Evolutionary conservation across 345 rosid genomes (phyloP).

Genomic region (Hirschfeldia incana): DNA sequence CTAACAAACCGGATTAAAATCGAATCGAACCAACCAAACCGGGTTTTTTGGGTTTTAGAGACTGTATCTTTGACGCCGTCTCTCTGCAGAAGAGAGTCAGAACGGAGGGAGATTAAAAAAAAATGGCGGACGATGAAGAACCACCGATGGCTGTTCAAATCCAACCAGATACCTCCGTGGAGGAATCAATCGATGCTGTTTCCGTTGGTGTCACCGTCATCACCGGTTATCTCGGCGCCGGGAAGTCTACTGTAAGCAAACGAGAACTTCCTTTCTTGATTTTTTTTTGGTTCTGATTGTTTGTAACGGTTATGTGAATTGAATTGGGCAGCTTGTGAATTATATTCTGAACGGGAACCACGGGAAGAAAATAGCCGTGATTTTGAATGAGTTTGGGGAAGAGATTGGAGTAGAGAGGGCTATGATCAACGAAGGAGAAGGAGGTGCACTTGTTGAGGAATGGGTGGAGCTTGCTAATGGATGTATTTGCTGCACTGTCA

Average conservation of each 20-base stretch:
- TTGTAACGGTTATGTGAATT: conserved; percentile 1
- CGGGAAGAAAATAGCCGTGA: conserved; percentile 89
- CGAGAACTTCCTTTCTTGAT: neutral
- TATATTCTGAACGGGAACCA: conserved; percentile 74
- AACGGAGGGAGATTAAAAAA: neutral
- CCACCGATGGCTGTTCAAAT: conserved; percentile 74
- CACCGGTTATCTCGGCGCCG: conserved; percentile 96
- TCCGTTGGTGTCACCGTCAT: conserved; percentile 80
- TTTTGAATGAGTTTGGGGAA: conserved; percentile 95
- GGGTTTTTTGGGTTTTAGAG: too few species aligned
- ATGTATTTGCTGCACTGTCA: conserved; percentile 90
- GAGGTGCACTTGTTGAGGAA: conserved; percentile 83
- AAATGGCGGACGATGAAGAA: conserved; percentile 68
- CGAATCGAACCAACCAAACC: too few species aligned
- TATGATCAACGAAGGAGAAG: conserved; percentile 93
- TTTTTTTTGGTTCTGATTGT: neutral
- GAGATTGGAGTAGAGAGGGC: conserved; percentile 98
- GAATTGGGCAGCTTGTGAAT: conserved; percentile 66
- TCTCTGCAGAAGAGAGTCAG: neutral
- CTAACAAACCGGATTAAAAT: too few species aligned
- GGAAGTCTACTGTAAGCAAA: conserved; percentile 78
- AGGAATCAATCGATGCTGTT: conserved; percentile 26
- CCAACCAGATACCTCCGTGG: conserved; percentile 2
- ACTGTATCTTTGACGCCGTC: too few species aligned
- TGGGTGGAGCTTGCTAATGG: conserved; percentile 97